phyloP scores from a whole-genome alignment of 305 asterid genomes.

The Fraxinus latifolia region DNA sequence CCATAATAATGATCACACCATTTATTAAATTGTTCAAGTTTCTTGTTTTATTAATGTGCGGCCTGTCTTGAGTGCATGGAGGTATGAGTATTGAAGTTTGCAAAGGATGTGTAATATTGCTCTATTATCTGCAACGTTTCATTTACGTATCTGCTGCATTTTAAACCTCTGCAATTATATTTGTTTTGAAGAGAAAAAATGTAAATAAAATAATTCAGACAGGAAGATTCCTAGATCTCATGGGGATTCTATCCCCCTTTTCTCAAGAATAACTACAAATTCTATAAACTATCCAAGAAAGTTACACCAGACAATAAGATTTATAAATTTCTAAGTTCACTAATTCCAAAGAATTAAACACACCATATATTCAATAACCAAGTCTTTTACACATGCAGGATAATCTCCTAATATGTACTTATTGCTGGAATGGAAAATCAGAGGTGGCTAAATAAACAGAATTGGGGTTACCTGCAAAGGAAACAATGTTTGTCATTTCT shows the following conservation, averaged over 20 bases:
- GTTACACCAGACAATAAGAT: background rate
- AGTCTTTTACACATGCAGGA: background rate
- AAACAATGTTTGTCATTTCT: background rate
- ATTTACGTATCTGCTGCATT: background rate
- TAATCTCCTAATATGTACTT: background rate
- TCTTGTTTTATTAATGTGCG: background rate
- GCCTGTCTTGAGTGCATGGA: background rate
- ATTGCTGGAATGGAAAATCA: constrained; percentile 5
- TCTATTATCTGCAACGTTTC: background rate
- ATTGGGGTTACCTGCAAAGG: constrained; percentile 21
- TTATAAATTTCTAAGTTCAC: background rate
- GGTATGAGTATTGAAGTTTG: no score
- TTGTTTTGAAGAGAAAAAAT: background rate
- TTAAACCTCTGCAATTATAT: background rate
- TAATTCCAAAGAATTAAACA: background rate
- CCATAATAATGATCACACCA: background rate
- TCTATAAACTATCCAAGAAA: background rate
- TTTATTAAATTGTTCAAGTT: background rate
- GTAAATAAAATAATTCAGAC: background rate
- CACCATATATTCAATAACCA: background rate
- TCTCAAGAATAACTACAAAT: background rate
- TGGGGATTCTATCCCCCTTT: background rate
- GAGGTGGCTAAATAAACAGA: constrained; percentile 21
- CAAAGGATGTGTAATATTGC: no score
- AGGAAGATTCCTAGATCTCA: background rate